These are phyloP conservation scores for Neonectria punicea DNA, from an alignment of 2,329 filamentous ascomycete genomes.

Conservation along the genomic window DNA sequence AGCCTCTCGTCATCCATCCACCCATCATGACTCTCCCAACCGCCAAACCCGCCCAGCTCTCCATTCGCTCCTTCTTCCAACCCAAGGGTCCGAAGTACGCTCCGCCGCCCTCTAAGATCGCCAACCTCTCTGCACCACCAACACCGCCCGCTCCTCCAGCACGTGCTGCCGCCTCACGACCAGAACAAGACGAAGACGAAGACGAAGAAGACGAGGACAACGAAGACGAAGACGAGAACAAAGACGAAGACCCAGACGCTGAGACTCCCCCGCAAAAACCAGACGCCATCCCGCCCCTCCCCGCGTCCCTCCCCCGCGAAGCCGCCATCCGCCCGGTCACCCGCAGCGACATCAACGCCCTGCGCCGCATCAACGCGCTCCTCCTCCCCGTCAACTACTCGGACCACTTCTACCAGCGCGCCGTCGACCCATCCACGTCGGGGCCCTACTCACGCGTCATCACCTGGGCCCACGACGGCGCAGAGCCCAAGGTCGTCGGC, in stretches of 20 bases:
- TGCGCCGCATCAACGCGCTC: slow-evolving; percentile 73
- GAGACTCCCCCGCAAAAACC: slow-evolving; percentile 14
- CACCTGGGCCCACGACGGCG: slow-evolving; percentile 61
- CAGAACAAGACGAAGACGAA: slow-evolving; percentile 42
- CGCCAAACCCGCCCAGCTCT: slow-evolving; percentile 58
- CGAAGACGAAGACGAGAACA: slow-evolving; percentile 38
- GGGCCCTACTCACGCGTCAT: slow-evolving; percentile 69
- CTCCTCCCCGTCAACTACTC: slow-evolving; percentile 72
- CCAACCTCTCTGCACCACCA: slow-evolving; percentile 35
- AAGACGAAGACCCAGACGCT: slow-evolving; percentile 29
- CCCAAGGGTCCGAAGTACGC: slow-evolving; percentile 55
- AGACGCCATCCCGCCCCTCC: slow-evolving; percentile 41
- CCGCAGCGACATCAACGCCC: slow-evolving; percentile 63
- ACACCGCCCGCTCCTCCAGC: slow-evolving; percentile 29
- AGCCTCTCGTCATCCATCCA: background rate
- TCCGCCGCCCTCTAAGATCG: slow-evolving; percentile 45
- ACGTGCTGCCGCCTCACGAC: slow-evolving; percentile 34
- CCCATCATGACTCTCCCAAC: slow-evolving; percentile 54
- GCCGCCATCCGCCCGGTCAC: slow-evolving; percentile 64
- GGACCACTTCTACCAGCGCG: slow-evolving; percentile 70
- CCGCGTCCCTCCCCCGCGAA: slow-evolving; percentile 55
- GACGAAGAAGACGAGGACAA: slow-evolving; percentile 37
- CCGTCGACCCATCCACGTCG: slow-evolving; percentile 60
- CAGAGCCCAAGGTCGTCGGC: slow-evolving; percentile 65
- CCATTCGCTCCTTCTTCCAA: slow-evolving; percentile 72